Evolutionary conservation across 1,139 yeast genomes (phyloP).

Genomic region (Pichia sp.): DNA sequence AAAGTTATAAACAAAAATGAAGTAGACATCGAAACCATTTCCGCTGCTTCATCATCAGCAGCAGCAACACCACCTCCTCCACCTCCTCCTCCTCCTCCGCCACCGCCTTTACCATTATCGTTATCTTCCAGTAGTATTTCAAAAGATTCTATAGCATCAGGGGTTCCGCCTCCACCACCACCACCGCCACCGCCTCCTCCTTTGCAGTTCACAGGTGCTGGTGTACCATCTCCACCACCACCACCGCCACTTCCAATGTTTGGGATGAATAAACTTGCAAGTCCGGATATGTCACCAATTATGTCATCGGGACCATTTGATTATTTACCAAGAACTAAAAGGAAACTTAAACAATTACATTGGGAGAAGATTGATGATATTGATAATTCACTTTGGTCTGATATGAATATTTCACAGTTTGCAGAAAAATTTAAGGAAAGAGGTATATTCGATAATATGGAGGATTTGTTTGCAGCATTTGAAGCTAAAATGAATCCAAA

Average conservation of each 20-base stretch:
- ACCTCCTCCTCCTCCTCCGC: no score
- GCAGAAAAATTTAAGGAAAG: conserved; percentile 56
- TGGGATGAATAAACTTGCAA: conserved; percentile 20
- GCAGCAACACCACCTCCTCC: conserved; percentile 19
- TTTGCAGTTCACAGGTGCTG: conserved; percentile 16
- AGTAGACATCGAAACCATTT: no score
- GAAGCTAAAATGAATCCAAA: conserved; percentile 52
- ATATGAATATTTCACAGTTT: conserved; percentile 40
- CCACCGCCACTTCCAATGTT: conserved; percentile 37
- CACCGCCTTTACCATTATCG: no score
- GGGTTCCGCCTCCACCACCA: conserved; percentile 12
- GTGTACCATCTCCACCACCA: conserved; percentile 36
- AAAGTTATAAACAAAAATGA: no score
- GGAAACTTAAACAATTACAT: conserved; percentile 72
- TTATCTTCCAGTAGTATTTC: no score
- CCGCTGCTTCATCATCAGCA: neutral
- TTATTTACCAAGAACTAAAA: conserved; percentile 66
- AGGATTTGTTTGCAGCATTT: conserved; percentile 70
- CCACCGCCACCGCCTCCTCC: conserved; percentile 28
- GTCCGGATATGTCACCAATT: conserved; percentile 27
- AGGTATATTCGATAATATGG: conserved; percentile 74
- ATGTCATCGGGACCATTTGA: conserved; percentile 44
- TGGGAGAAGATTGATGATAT: conserved; percentile 74
- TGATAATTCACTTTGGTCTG: conserved; percentile 63
- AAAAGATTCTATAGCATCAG: no score